Conservation (phyloP, 2,329 filamentous ascomycete genomes). For the Stenocarpella maydis region DNA sequence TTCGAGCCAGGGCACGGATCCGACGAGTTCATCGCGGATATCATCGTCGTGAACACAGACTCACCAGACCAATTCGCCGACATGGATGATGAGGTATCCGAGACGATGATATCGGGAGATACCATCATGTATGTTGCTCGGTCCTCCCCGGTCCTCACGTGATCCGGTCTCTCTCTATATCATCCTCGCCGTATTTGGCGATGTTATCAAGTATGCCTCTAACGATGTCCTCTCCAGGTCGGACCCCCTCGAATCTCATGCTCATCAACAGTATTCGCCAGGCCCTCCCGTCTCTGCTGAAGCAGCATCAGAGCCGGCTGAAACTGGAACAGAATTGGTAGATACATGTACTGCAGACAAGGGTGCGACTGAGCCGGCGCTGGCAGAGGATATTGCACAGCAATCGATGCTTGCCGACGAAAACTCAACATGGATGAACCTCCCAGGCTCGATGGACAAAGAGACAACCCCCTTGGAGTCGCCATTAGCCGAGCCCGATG, state of each 20-base stretch:
- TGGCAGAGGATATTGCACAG: background rate
- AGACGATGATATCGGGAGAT: constrained; percentile 35
- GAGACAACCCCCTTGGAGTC: background rate
- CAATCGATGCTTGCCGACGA: background rate
- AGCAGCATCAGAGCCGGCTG: background rate
- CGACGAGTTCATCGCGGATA: constrained; percentile 48
- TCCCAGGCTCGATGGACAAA: background rate
- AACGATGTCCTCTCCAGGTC: constrained; percentile 10
- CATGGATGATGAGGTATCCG: constrained; percentile 38
- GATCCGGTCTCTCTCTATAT: background rate
- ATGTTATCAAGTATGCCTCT: constrained; percentile 2
- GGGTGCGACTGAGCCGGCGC: background rate
- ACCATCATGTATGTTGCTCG: constrained; percentile 37
- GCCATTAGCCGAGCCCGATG: background rate
- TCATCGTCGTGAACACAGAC: constrained; percentile 56
- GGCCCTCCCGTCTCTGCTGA: background rate
- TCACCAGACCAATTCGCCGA: constrained; percentile 49
- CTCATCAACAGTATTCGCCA: background rate
- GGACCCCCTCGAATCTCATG: constrained; percentile 10
- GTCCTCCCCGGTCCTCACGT: background rate
- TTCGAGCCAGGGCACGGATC: background rate
- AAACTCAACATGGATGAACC: background rate
- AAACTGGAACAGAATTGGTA: background rate
- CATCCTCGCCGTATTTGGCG: background rate
- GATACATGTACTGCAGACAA: background rate